Percentiles rank a stretch among this genome's conserved stretches.
phyloP scores from a whole-genome alignment of 345 rosid genomes.

The Salix dunnii region DNA sequence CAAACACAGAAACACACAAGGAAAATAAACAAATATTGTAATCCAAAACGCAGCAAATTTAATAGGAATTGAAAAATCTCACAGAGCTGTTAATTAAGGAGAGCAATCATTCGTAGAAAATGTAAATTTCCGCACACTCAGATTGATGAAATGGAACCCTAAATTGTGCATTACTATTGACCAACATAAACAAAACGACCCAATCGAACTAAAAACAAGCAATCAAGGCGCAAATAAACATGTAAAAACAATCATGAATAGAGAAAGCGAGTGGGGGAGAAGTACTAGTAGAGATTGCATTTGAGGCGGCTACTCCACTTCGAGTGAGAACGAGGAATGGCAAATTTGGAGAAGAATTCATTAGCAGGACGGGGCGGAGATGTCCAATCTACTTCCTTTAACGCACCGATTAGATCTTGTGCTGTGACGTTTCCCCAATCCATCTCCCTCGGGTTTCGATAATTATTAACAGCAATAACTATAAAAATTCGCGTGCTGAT shows the following conservation, averaged over 20 bases:
- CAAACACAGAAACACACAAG: conserved; percentile 17
- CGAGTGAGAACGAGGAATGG: conserved; percentile 70
- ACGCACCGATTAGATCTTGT: conserved; percentile 88
- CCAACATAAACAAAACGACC: neutral
- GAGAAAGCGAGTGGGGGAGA: neutral
- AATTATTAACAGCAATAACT: neutral
- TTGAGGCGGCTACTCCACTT: conserved; percentile 97
- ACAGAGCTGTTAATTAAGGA: neutral
- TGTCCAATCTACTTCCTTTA: conserved; percentile 97
- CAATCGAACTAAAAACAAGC: neutral
- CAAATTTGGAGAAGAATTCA: conserved; percentile 87
- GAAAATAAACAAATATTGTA: neutral
- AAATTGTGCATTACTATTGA: neutral
- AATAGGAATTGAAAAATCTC: neutral
- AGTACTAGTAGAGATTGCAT: conserved; percentile 97
- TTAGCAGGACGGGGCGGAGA: conserved; percentile 84
- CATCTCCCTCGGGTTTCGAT: conserved; percentile 34
- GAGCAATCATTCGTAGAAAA: neutral
- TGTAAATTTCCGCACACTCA: neutral
- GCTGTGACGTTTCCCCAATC: conserved; percentile 98
- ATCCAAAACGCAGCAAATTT: neutral
- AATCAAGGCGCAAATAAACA: neutral
- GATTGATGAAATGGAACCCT: neutral
- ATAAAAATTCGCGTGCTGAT: neutral
- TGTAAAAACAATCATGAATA: neutral